Percentiles rank a stretch among this genome's conserved stretches.
Evolutionary conservation across 1,284 basidiomycete species (phyloP).

Genomic region (Veloboletus limbatus): DNA sequence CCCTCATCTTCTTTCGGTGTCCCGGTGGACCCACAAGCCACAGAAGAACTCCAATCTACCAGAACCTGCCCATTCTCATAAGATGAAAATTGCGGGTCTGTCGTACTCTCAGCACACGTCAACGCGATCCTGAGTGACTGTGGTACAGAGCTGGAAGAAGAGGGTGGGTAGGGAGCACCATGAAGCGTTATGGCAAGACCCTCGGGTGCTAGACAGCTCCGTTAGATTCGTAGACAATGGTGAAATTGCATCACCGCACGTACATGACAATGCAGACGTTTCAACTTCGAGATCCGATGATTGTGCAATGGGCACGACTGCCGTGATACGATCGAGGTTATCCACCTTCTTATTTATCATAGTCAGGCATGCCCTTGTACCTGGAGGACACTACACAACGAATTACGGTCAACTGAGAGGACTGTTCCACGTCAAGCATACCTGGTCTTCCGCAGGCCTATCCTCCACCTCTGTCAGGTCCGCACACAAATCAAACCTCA

Average conservation of each 20-base stretch:
- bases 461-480: conserved; percentile 49
- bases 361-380: conserved; percentile 70
- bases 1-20: conserved; percentile 35
- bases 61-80: conserved; percentile 57
- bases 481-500: conserved; percentile 60
- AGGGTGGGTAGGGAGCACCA: conserved; percentile 58
- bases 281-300: conserved; percentile 42
- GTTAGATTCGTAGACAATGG: conserved; percentile 7
- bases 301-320: conserved; percentile 65
- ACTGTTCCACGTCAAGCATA: conserved; percentile 34
- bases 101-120: conserved; percentile 46
- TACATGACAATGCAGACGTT: conserved; percentile 45
- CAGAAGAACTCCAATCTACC: conserved; percentile 58
- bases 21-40: conserved; percentile 46
- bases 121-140: conserved; percentile 64
- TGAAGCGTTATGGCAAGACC: conserved; percentile 58
- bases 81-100: conserved; percentile 51
- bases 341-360: conserved; percentile 58
- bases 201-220: conserved; percentile 30
- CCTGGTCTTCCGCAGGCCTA: conserved; percentile 63
- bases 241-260: conserved; percentile 26
- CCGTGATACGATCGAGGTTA: conserved; percentile 53
- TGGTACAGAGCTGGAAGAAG: conserved; percentile 37
- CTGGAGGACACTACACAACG: conserved; percentile 55
- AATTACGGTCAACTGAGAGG: conserved; percentile 3